Evolutionary conservation across 768 basidiomycete genomes (phyloP), one percentile per base, ranked within the genome.

Genomic region (Hygrophorus pudorinus): DNA sequence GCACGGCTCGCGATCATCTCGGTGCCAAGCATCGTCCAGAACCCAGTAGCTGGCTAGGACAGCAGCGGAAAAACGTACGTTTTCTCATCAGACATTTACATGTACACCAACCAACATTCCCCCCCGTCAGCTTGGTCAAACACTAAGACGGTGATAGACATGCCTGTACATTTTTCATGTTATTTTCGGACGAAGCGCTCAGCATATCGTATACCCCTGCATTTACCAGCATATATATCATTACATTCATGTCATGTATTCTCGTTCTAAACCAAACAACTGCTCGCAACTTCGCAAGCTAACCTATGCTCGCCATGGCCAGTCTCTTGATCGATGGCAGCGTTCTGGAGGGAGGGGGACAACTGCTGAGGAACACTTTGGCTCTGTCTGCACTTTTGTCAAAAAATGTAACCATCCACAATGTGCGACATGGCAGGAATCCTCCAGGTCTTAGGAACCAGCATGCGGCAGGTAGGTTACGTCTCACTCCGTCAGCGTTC

Each of bases 391-490:
- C 76, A 7, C 63, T 87, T 13, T 65, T 85, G 12, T 61, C 62
- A n/a, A 78, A 70, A 45, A 75, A 79, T 1, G 64, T 86, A 20
- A 61, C 65, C 3, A 75, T 87, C 38, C 57, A 71, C 28, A 78
- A 80, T 12, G 75, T 88, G 21, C 75, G 85, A 24, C 62, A 62
- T 38, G 68, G 68, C 18, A 69, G 85, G 39, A 68, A 48, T 28
- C 75, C 73, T 13, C 78, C 81, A 12, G 85, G 85, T 1, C 63
- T 88, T 30, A 82, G 73, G 54, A 76, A 74, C 38, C 85, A 89
- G 53, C 85, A 88, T 58, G 74, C 75, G 39, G 73, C 79, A 51
- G 85, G 83, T 76, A 44, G 13, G 60, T 54, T 6, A 35, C 27
- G 46, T 52, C 14, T 40, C 24, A 29, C 29, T 30, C 14, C 30